A percentile compares a stretch with the other conserved stretches of the same genome.
Conservation (phyloP, 1,139 yeast species). For the Saccharomyces hybrid region DNA sequence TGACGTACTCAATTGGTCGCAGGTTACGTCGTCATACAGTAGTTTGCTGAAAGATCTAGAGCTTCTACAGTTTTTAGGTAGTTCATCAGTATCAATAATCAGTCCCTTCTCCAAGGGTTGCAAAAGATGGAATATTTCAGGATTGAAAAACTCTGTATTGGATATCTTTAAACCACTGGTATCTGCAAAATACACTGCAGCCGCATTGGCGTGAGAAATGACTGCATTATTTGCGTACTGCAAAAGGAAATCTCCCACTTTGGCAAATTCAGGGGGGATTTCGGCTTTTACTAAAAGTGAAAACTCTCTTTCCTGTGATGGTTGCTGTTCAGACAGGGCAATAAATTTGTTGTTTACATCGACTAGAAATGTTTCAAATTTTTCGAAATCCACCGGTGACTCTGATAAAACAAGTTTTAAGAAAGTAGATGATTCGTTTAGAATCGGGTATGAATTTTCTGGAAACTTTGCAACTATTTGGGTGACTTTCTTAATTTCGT, state of each 20-base stretch:
- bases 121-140: conserved; percentile 16
- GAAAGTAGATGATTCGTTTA: conserved; percentile 30
- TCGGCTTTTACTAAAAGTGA: conserved; percentile 29
- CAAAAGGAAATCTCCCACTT: conserved; percentile 25
- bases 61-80: conserved; percentile 12
- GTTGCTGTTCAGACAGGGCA: conserved; percentile 25
- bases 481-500: conserved; percentile 29
- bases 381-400: conserved; percentile 30
- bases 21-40: conserved; percentile 29
- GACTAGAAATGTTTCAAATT: conserved; percentile 29
- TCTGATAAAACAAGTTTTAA: conserved; percentile 28
- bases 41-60: conserved; percentile 22
- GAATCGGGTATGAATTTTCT: conserved; percentile 29
- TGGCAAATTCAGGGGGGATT: conserved; percentile 20
- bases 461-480: conserved; percentile 30
- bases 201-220: conserved; percentile 27
- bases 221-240: conserved; percentile 25
- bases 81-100: conserved; percentile 16
- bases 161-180: conserved; percentile 28
- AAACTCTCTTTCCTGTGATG: conserved; percentile 22
- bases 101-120: conserved; percentile 27
- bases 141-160: conserved; percentile 23
- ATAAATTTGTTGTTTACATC: conserved; percentile 29
- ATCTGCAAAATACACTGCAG: conserved; percentile 28
- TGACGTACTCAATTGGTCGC: conserved; percentile 21